These are phyloP conservation scores for Crithidia bombi DNA, from an alignment of 208 protist genomes.

Conservation along the genomic window DNA sequence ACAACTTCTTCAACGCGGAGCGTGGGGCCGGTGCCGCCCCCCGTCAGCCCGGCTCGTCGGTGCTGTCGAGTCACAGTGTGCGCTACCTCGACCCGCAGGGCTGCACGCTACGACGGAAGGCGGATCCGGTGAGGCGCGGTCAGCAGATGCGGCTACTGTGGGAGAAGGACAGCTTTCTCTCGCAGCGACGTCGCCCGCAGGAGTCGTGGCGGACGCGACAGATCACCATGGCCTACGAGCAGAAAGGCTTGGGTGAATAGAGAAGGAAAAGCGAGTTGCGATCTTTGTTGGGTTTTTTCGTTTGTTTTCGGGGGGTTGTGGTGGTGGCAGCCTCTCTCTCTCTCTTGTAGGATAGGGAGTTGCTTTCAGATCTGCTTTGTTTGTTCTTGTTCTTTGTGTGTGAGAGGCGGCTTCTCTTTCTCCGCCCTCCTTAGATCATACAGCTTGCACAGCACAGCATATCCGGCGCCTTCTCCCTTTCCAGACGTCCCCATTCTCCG, in stretches of 20 bases:
- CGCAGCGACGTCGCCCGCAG: constrained; percentile 38
- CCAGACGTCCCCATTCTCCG: too few species aligned
- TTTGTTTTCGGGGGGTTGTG: not conserved
- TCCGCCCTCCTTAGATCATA: too few species aligned
- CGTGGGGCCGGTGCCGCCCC: too few species aligned
- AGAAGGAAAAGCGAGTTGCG: not conserved
- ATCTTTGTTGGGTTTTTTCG: not conserved
- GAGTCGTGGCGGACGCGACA: constrained; percentile 31
- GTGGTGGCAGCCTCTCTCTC: too few species aligned
- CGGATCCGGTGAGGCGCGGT: constrained; percentile 75
- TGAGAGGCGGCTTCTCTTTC: too few species aligned
- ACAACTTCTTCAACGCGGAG: constrained; percentile 20
- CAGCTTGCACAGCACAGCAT: too few species aligned
- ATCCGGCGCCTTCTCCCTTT: too few species aligned
- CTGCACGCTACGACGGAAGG: constrained; percentile 52
- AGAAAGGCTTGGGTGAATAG: not conserved
- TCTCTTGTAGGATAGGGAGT: too few species aligned
- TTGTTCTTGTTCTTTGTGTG: too few species aligned
- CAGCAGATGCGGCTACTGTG: constrained; percentile 80
- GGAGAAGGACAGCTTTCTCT: constrained; percentile 69
- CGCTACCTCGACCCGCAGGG: constrained; percentile 60
- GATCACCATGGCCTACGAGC: constrained; percentile 32
- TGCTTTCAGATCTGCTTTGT: too few species aligned
- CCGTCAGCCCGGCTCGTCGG: too few species aligned
- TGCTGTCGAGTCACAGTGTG: constrained; percentile 41